Evolutionary conservation across 495 filamentous ascomycete species (phyloP).

Genomic region (Schizothecium vesticola): DNA sequence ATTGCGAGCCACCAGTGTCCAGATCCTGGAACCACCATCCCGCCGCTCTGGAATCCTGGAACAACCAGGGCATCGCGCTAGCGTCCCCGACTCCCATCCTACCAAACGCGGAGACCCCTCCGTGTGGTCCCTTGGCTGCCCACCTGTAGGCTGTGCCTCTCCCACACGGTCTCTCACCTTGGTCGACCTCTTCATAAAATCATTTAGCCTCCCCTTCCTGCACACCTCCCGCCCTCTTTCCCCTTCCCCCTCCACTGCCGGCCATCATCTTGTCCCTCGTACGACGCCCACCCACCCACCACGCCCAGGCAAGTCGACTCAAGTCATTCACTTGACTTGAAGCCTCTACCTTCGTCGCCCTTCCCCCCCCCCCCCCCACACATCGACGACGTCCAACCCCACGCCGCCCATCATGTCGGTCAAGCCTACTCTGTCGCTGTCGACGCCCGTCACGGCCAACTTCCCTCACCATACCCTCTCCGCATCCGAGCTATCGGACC

Average conservation of each 20-base stretch:
- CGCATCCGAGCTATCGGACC: conserved; percentile 37
- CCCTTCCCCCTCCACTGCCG: conserved; percentile 32
- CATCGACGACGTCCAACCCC: conserved; percentile 12
- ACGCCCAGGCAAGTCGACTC: conserved; percentile 32
- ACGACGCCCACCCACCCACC: conserved; percentile 3
- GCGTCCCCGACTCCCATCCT: conserved; percentile 15
- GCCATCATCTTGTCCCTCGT: conserved; percentile 24
- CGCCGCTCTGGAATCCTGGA: conserved; percentile 24
- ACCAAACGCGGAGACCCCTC: conserved; percentile 16
- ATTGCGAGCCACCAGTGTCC: conserved; percentile 10
- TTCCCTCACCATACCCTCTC: conserved; percentile 72
- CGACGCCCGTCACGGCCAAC: conserved; percentile 70
- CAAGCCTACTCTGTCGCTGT: conserved; percentile 64
- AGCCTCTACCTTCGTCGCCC: background rate
- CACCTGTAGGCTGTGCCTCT: conserved; percentile 22
- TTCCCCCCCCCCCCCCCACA: conserved; percentile 10
- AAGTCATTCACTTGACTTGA: conserved; percentile 44
- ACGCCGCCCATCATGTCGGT: conserved; percentile 45
- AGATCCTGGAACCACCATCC: conserved; percentile 22
- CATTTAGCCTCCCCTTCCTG: conserved; percentile 29
- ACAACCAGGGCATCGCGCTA: conserved; percentile 22
- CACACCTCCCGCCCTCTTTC: conserved; percentile 24
- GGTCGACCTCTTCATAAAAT: conserved; percentile 32
- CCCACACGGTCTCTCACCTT: conserved; percentile 1
- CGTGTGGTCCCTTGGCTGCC: conserved; percentile 16